Base-by-base conservation (phyloP, 2,329 filamentous ascomycete genomes). In the Knoxdaviesia capensis region DNA sequence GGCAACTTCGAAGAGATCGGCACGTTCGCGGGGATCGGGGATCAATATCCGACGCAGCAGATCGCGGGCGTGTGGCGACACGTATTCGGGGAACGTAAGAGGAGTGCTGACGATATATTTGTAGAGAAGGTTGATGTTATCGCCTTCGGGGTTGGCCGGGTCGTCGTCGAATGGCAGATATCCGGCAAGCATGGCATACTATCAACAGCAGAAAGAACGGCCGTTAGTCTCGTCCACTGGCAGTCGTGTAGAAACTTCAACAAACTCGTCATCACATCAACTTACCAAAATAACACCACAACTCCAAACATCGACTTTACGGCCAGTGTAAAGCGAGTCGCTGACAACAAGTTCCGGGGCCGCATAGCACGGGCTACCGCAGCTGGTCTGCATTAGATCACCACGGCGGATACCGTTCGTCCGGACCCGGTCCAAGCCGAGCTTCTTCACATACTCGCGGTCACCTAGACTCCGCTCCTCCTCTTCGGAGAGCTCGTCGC, bases 231-330 rank as follows among this genome's bases (percentile, higher is more conserved):
- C 20, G 20, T 20, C 20, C 20, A 20, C 20, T 3, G 20, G 20
- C 20, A 20, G 20, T 20, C 20, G 20, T 10, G 10, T 10, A 10
- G 8, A 35, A 36, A 20, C 11, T 2, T 8, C 20, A 37, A 6
- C 34, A 33, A 43, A 20, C 5, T 10, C 9, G 31, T 20, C 9
- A 43, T 3, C 9, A 10, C 31, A 7, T 20, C 3, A n/a, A n/a
- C 84, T 62, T 70, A 94, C 88, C 70, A 98, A 59, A 54, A 98
- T 98, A 35, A 98, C 90, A 61, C 90, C 90, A 57, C 90, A 98
- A 59, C 90, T 96, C 90, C 90, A 98, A 34, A 98, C 90, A 56
- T 98, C 90, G 30, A 98, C 90, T 60, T 98, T 98, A 41, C 88
- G 77, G 39, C 90, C 90, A 2, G 90, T 98, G 61, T 98, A 98